Evolutionary conservation across 108 stramenopile genomes (phyloP).

Genomic region (Conticribra guillardii): DNA sequence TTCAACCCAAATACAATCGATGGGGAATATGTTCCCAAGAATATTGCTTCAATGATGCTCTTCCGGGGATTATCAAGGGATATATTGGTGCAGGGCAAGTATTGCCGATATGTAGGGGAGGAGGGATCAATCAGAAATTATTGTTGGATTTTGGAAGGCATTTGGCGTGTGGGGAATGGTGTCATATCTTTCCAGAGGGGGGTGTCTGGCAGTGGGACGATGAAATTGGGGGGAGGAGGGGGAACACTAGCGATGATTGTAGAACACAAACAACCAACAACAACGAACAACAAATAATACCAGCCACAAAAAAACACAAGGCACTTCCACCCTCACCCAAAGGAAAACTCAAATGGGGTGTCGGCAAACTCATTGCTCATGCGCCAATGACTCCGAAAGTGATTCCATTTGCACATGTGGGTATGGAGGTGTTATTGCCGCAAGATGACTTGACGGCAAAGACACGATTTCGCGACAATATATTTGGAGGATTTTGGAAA

Average conservation of each 20-base stretch:
- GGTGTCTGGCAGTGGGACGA: slow-evolving; percentile 70
- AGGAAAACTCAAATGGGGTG: slow-evolving; percentile 78
- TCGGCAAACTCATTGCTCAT: slow-evolving; percentile 81
- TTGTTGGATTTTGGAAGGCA: slow-evolving; percentile 60
- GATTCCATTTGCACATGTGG: slow-evolving; percentile 70
- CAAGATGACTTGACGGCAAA: slow-evolving; percentile 52
- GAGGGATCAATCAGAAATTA: slow-evolving; percentile 61
- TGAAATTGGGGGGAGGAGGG: slow-evolving; percentile 49
- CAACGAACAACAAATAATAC: slow-evolving; percentile 15
- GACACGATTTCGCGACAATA: slow-evolving; percentile 28
- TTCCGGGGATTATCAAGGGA: slow-evolving; percentile 50
- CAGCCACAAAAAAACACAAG: slow-evolving; percentile 26
- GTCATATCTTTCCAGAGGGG: slow-evolving; percentile 78
- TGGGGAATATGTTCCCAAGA: slow-evolving; percentile 75
- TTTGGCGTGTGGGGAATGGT: slow-evolving; percentile 67
- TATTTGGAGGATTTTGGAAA: not conserved
- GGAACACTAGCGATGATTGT: too few species aligned
- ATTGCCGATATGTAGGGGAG: slow-evolving; percentile 65
- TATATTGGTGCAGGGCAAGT: slow-evolving; percentile 71
- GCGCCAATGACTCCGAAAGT: slow-evolving; percentile 60
- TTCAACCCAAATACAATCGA: slow-evolving; percentile 62
- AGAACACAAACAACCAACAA: not conserved
- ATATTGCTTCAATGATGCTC: slow-evolving; percentile 66
- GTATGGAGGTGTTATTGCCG: slow-evolving; percentile 68
- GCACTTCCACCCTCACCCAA: slow-evolving; percentile 28